Evolutionary conservation across 345 rosid species (phyloP).

Genomic region (Litchi chinensis): DNA sequence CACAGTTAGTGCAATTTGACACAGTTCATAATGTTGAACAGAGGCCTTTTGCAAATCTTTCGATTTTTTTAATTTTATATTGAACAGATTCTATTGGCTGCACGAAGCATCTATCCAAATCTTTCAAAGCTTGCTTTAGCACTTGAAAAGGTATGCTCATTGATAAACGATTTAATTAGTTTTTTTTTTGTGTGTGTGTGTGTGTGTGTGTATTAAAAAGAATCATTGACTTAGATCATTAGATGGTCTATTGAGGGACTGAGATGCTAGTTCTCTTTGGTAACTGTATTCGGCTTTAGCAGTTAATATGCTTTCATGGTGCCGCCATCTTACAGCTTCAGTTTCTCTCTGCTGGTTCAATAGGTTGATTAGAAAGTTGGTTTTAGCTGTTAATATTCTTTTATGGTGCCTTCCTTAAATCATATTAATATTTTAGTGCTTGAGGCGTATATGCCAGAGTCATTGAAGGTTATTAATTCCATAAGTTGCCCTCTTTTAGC

Average conservation of each 20-base stretch:
- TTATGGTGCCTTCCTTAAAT: not conserved
- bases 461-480: not conserved
- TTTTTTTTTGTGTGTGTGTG: not conserved
- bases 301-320: not conserved
- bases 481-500: not conserved
- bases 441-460: not conserved
- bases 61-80: not conserved
- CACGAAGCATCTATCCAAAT: slow-evolving; percentile 76
- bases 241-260: slow-evolving; percentile 1
- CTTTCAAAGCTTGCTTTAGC: slow-evolving; percentile 94
- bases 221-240: not conserved
- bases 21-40: no score
- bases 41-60: not conserved
- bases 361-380: not conserved
- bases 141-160: slow-evolving; percentile 70
- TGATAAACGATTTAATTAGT: not conserved
- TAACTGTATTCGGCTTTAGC: not conserved
- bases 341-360: not conserved
- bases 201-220: no score
- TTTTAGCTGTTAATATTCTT: not conserved
- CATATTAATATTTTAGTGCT: not conserved
- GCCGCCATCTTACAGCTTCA: not conserved
- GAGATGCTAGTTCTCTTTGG: not conserved
- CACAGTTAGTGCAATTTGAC: no score
- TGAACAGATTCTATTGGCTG: slow-evolving; percentile 74